Conservation (phyloP, 495 filamentous ascomycete species). For the Penicillium dipodomyicola region DNA sequence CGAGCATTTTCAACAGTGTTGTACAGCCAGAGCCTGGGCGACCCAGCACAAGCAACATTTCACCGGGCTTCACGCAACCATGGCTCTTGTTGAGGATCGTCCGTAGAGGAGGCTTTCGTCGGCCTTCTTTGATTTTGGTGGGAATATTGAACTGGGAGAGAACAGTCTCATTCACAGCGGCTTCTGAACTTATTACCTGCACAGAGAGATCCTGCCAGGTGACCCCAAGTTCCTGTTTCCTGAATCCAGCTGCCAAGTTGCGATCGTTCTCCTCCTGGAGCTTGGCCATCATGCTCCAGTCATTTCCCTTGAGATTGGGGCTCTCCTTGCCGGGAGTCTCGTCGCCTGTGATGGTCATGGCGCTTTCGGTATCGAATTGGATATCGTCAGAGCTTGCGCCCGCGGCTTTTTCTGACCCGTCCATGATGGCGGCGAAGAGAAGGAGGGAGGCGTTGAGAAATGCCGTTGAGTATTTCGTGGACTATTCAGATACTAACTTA, state of each 20-base stretch:
- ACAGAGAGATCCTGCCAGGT: slow-evolving; percentile 54
- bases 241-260: slow-evolving; percentile 46
- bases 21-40: slow-evolving; percentile 47
- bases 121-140: slow-evolving; percentile 36
- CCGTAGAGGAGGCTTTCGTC: slow-evolving; percentile 37
- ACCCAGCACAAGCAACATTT: slow-evolving; percentile 48
- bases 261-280: slow-evolving; percentile 45
- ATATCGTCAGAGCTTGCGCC: slow-evolving; percentile 15
- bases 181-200: slow-evolving; percentile 42
- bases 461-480: not conserved
- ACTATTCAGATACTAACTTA: not conserved
- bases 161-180: slow-evolving; percentile 49
- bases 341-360: slow-evolving; percentile 28
- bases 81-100: slow-evolving; percentile 42
- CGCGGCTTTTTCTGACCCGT: slow-evolving; percentile 20
- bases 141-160: slow-evolving; percentile 58
- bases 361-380: slow-evolving; percentile 34
- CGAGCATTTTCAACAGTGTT: slow-evolving; percentile 60
- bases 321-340: slow-evolving; percentile 19
- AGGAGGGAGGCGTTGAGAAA: not conserved
- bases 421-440: slow-evolving; percentile 22
- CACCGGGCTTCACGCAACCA: slow-evolving; percentile 54
- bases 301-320: slow-evolving; percentile 28
- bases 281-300: slow-evolving; percentile 48
- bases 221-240: slow-evolving; percentile 50